A percentile compares a stretch with the other conserved stretches of the same genome.
These are phyloP conservation scores for Hemisphaericaspora lyxosophila DNA, from an alignment of 1,139 yeast species.

Conservation along the genomic window DNA sequence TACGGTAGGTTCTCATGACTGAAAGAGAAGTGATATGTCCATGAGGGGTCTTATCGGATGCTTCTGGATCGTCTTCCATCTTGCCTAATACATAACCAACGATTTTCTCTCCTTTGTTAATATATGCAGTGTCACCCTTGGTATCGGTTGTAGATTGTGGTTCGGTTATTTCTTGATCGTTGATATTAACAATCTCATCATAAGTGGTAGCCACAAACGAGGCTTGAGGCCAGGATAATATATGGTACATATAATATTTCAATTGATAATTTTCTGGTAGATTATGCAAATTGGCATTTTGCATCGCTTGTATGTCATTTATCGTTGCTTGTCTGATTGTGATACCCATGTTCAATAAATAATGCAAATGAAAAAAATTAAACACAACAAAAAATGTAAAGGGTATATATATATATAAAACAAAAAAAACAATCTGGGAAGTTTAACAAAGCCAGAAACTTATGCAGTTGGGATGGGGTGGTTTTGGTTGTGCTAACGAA, in stretches of 20 bases:
- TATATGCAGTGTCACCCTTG: constrained; percentile 57
- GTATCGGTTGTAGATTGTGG: constrained; percentile 26
- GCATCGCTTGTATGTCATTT: constrained; percentile 90
- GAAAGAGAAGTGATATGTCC: constrained; percentile 94
- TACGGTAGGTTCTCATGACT: constrained; percentile 92
- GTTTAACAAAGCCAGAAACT: too few relatives aligned
- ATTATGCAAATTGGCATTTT: constrained; percentile 88
- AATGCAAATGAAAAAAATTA: too few relatives aligned
- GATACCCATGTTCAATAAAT: constrained; percentile 77
- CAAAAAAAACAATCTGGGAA: constrained; percentile 3
- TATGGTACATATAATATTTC: constrained; percentile 91
- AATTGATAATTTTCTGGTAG: constrained; percentile 92
- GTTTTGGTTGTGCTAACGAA: too few relatives aligned
- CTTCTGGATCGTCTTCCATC: constrained; percentile 92
- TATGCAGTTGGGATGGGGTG: too few relatives aligned
- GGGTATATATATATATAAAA: too few relatives aligned
- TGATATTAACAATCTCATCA: constrained; percentile 38
- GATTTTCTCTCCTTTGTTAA: constrained; percentile 67
- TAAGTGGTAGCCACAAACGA: constrained; percentile 91
- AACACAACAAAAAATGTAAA: too few relatives aligned
- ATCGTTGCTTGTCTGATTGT: constrained; percentile 88
- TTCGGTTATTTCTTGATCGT: constrained; percentile 24
- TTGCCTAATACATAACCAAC: constrained; percentile 95
- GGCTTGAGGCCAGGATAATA: constrained; percentile 96
- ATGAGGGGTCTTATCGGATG: constrained; percentile 71